Percentiles rank a stretch among this genome's conserved stretches.
phyloP scores from a whole-genome alignment of 2,329 filamentous ascomycete genomes.

The Ophiostoma pallidulum region DNA sequence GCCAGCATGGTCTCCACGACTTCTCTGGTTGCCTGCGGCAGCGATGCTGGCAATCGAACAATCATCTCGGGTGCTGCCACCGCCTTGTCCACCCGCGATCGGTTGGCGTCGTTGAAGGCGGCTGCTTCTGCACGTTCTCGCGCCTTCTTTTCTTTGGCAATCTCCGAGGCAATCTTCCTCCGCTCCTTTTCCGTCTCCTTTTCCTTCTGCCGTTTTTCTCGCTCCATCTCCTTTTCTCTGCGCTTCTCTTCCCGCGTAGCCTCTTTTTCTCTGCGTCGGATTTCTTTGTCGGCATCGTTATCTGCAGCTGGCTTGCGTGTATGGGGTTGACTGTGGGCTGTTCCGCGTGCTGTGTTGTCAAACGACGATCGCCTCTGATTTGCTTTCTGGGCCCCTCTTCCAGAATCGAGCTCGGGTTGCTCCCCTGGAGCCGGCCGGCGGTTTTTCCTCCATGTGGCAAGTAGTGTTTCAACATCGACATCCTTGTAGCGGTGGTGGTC shows the following conservation, averaged over 20 bases:
- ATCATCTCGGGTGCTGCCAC: slow-evolving; percentile 69
- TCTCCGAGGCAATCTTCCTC: slow-evolving; percentile 47
- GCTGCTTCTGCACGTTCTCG: slow-evolving; percentile 54
- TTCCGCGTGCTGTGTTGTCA: neutral
- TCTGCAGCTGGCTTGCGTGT: neutral
- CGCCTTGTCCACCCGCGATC: slow-evolving; percentile 63
- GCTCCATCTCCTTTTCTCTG: slow-evolving; percentile 44
- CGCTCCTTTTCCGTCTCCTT: slow-evolving; percentile 48
- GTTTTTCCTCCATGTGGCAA: slow-evolving; percentile 8
- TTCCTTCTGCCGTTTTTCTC: slow-evolving; percentile 45
- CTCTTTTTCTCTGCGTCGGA: slow-evolving; percentile 16
- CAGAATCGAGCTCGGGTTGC: slow-evolving; percentile 7
- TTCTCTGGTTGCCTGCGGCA: slow-evolving; percentile 38
- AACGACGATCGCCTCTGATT: neutral
- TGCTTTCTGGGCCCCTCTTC: neutral
- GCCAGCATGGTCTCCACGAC: slow-evolving; percentile 42
- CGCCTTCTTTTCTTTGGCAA: slow-evolving; percentile 51
- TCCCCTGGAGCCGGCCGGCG: neutral
- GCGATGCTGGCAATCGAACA: slow-evolving; percentile 52
- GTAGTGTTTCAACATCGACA: neutral
- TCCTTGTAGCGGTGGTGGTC: neutral
- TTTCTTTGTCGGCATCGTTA: slow-evolving; percentile 14
- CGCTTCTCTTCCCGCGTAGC: slow-evolving; percentile 31
- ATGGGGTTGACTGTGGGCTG: too few relatives aligned
- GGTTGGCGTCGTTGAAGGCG: slow-evolving; percentile 65